Evolutionary conservation across 176 grass and related monocot genomes (phyloP), one percentile per base, ranked within the genome.

Genomic region (Cenchrus americanus): DNA sequence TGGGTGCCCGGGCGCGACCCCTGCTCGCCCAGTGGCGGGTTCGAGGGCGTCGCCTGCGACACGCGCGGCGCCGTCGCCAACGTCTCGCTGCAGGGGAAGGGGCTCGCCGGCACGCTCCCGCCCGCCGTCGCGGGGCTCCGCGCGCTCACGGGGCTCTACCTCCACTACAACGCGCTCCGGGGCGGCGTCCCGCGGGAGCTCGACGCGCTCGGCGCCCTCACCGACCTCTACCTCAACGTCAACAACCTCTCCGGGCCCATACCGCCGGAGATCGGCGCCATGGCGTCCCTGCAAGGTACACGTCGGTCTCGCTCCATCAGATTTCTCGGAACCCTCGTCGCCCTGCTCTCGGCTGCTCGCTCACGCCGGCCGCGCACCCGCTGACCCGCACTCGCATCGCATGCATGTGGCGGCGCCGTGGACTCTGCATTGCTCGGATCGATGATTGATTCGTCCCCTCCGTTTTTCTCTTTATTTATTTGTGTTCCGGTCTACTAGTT

Each of bases 1-100:
- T 98, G 96, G 93, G 83, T 81, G 41, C 80, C 63, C 9, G 90
- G 83, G 7, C 77, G 89, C 5, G 85, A 95, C 90, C 96, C 93
- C 2, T 94, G 96, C 85, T 30, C 30, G 0, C 10, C 51, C 14
- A 3, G 43, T 12, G 51, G 59, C 3, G 86, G 88, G 0, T 98
- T 98, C 83, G 89, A 92, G 70, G 96, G 96, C 15, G 91, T 98
- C 6, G 93, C 85, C 7, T 98, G 96, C 87, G 92, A 98, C 64
- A 85, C 47, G 62, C 68, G 76, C 62, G 96, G 96, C 17, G 91
- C 80, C 34, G 91, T 98, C 47, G 93, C 96, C 34, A 98, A 98
- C 79, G 89, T 98, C 44, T 98, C 96, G 69, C 89, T 98, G 71
- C 96, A 94, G 82, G 96, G 93, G 40, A 95, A 90, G 80, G 91